phyloP scores from a whole-genome alignment of 2,329 filamentous ascomycete species.

The Ceratocystis eucalypticola region DNA sequence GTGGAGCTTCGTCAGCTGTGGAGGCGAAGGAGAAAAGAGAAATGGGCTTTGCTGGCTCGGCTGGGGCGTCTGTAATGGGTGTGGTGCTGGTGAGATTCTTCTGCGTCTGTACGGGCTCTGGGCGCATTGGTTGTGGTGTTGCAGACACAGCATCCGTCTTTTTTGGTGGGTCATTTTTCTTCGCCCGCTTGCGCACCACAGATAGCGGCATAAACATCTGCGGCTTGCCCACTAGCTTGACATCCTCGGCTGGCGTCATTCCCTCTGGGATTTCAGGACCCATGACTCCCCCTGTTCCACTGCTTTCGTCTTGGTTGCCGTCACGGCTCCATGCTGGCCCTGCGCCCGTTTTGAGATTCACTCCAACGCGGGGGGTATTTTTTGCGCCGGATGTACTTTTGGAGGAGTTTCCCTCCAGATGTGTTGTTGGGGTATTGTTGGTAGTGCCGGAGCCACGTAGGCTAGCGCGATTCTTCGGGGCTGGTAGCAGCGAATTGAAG shows the following conservation, averaged over 20 bases:
- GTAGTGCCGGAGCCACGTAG: slow-evolving; percentile 20
- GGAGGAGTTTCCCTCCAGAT: slow-evolving; percentile 19
- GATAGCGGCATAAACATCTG: slow-evolving; percentile 84
- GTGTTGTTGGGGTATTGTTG: not conserved
- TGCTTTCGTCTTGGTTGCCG: slow-evolving; percentile 22
- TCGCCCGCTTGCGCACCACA: slow-evolving; percentile 59
- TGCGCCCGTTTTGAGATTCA: slow-evolving; percentile 71
- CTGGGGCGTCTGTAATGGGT: not conserved
- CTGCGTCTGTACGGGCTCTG: not conserved
- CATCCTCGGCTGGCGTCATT: slow-evolving; percentile 46
- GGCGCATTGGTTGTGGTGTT: not conserved
- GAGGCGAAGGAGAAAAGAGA: slow-evolving; percentile 55
- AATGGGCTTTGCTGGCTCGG: slow-evolving; percentile 31
- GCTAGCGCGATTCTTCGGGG: slow-evolving; percentile 52
- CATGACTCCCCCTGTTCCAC: slow-evolving; percentile 23
- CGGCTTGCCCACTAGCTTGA: slow-evolving; percentile 61
- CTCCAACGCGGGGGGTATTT: slow-evolving; percentile 25
- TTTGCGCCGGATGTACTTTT: not conserved
- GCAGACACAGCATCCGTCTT: slow-evolving; percentile 10
- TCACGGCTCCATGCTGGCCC: slow-evolving; percentile 67
- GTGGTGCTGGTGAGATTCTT: not conserved
- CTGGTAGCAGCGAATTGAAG: slow-evolving; percentile 75
- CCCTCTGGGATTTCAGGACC: slow-evolving; percentile 40
- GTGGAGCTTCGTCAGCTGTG: slow-evolving; percentile 25
- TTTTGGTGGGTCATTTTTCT: slow-evolving; percentile 44